Percentiles rank a stretch among this genome's conserved stretches.
Evolutionary conservation across 768 basidiomycete genomes (phyloP).

Genomic region (Amanita polypyramis): DNA sequence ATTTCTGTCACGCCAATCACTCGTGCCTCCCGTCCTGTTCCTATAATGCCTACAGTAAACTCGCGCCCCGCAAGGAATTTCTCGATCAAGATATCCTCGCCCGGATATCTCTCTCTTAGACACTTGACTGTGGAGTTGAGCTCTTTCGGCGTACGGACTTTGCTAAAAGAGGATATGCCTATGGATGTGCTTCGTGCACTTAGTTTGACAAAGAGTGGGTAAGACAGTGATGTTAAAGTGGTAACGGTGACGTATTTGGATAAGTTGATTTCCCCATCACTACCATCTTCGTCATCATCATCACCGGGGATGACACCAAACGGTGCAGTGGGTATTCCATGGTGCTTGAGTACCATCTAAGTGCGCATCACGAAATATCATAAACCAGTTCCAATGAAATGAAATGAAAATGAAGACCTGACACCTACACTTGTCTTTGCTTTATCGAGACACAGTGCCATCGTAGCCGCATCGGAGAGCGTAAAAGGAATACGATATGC

Average conservation of each 20-base stretch:
- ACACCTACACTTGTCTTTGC: constrained; percentile 16
- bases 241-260: constrained; percentile 6
- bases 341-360: constrained; percentile 17
- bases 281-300: background rate
- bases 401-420: background rate
- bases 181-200: constrained; percentile 13
- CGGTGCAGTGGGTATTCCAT: constrained; percentile 14
- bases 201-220: constrained; percentile 18
- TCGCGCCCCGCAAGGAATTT: constrained; percentile 16
- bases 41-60: constrained; percentile 17
- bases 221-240: constrained; percentile 9
- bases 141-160: constrained; percentile 11
- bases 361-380: background rate
- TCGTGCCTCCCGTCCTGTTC: constrained; percentile 13
- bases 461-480: constrained; percentile 16
- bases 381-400: background rate
- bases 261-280: background rate
- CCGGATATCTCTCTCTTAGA: constrained; percentile 13
- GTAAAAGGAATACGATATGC: constrained; percentile 16
- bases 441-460: constrained; percentile 18
- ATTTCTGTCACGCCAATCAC: constrained; percentile 11
- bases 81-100: constrained; percentile 15
- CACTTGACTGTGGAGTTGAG: background rate
- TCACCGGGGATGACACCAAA: constrained; percentile 12
- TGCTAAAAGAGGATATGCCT: constrained; percentile 14